A percentile compares a stretch with the other conserved stretches of the same genome.
phyloP scores from a whole-genome alignment of 2,329 filamentous ascomycete species.

The Orbilia quercus region DNA sequence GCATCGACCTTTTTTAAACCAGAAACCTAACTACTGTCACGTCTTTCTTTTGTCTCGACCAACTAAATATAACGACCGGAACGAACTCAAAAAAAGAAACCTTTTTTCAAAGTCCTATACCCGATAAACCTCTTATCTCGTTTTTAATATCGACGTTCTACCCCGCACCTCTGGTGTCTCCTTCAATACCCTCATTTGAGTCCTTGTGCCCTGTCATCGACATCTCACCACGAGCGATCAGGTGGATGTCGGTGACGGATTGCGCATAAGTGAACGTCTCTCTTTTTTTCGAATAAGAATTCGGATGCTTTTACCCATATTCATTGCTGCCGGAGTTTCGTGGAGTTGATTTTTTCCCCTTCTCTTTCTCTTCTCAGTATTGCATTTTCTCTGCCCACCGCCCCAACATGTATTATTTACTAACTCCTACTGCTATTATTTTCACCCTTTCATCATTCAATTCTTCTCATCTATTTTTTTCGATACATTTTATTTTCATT shows the following conservation, averaged over 20 bases:
- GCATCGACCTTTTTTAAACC: constrained; percentile 25
- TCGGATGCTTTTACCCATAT: constrained; percentile 56
- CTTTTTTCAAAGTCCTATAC: constrained; percentile 42
- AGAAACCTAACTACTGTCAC: constrained; percentile 27
- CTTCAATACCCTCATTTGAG: constrained; percentile 36
- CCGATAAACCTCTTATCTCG: constrained; percentile 55
- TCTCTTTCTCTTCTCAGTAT: constrained; percentile 11
- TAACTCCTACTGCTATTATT: too few relatives aligned
- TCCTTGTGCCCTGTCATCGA: constrained; percentile 3
- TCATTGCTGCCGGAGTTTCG: constrained; percentile 55
- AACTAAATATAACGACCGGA: constrained; percentile 53
- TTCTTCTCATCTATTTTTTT: constrained; percentile 2
- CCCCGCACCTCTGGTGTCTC: constrained; percentile 21
- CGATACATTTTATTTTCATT: constrained; percentile 28
- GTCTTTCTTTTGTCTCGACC: constrained; percentile 53
- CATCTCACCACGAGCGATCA: constrained; percentile 13
- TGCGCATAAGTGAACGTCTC: constrained; percentile 30
- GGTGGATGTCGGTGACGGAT: constrained; percentile 9
- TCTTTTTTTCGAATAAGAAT: constrained; percentile 43
- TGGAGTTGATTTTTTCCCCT: constrained; percentile 29
- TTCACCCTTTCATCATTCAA: constrained; percentile 3
- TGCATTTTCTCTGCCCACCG: neutral
- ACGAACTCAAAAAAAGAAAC: constrained; percentile 55
- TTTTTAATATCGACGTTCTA: constrained; percentile 55
- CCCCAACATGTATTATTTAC: constrained; percentile 45